These are phyloP conservation scores for Yarrowia porcina DNA, from an alignment of 805 yeast genomes.

Conservation along the genomic window DNA sequence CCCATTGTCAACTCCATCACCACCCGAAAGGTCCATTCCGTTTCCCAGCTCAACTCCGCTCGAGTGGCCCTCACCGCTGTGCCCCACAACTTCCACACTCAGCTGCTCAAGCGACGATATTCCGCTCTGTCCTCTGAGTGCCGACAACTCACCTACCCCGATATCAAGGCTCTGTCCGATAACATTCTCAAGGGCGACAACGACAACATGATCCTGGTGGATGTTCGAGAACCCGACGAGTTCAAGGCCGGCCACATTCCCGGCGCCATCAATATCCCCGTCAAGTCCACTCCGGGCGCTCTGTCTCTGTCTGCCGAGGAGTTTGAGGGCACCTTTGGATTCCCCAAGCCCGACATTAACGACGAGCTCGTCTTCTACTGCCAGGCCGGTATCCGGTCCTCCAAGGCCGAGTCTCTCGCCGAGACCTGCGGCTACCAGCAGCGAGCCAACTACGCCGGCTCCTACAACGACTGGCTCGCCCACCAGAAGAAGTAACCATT, in stretches of 20 bases:
- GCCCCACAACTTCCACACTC: slow-evolving; percentile 16
- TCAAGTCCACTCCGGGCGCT: slow-evolving; percentile 90
- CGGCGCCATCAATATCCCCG: slow-evolving; percentile 80
- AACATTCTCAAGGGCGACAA: slow-evolving; percentile 39
- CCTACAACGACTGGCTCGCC: slow-evolving; percentile 75
- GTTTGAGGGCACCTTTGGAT: slow-evolving; percentile 75
- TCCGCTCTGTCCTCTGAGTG: slow-evolving; percentile 6
- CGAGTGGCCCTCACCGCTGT: slow-evolving; percentile 17
- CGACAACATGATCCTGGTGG: slow-evolving; percentile 61
- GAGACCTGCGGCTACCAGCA: slow-evolving; percentile 80
- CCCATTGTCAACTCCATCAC: slow-evolving; percentile 20
- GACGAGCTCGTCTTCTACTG: slow-evolving; percentile 86
- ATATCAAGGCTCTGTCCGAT: slow-evolving; percentile 46
- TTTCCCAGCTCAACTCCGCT: slow-evolving; percentile 17
- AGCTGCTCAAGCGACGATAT: slow-evolving; percentile 21
- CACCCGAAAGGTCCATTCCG: slow-evolving; percentile 23
- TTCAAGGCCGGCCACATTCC: slow-evolving; percentile 73
- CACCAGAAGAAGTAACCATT: slow-evolving; percentile 25
- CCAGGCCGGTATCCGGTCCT: slow-evolving; percentile 85
- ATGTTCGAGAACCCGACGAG: slow-evolving; percentile 91
- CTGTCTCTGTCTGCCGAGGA: slow-evolving; percentile 74
- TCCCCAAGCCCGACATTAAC: slow-evolving; percentile 68
- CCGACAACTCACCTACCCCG: slow-evolving; percentile 20
- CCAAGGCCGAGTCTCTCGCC: slow-evolving; percentile 89
- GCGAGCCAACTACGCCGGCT: slow-evolving; percentile 83